A percentile compares a stretch with the other conserved stretches of the same genome.
Evolutionary conservation across 495 filamentous ascomycete species (phyloP).

Genomic region (Tuber calosporum): DNA sequence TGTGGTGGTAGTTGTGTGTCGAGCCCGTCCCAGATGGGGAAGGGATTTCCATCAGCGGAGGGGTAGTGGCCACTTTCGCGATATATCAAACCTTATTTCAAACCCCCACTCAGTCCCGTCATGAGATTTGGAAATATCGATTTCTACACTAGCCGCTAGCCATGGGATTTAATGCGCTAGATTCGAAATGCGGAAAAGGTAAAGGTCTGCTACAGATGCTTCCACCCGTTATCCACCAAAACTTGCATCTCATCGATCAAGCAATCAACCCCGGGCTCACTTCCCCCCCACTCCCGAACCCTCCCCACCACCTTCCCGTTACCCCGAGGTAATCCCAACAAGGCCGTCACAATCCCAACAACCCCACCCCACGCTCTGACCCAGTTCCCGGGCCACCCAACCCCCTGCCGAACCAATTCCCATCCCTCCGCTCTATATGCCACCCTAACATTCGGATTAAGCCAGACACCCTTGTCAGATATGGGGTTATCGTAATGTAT

Average conservation of each 20-base stretch:
- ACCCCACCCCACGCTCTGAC: slow-evolving; percentile 37
- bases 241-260: slow-evolving; percentile 83
- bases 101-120: no score
- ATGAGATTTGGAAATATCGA: background rate
- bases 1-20: no score
- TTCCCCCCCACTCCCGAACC: slow-evolving; percentile 35
- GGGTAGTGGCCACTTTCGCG: no score
- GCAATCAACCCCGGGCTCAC: slow-evolving; percentile 56
- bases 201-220: slow-evolving; percentile 53
- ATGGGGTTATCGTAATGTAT: slow-evolving; percentile 68
- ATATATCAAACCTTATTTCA: no score
- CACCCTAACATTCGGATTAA: slow-evolving; percentile 74
- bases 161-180: background rate
- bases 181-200: background rate
- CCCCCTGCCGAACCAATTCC: slow-evolving; percentile 46
- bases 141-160: background rate
- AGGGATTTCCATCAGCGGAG: no score
- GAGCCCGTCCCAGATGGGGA: no score
- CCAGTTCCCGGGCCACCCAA: slow-evolving; percentile 44
- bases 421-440: slow-evolving; percentile 59
- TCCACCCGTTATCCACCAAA: slow-evolving; percentile 65
- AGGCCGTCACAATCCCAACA: slow-evolving; percentile 5
- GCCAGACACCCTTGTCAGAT: slow-evolving; percentile 55
- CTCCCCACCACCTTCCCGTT: slow-evolving; percentile 38
- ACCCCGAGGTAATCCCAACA: slow-evolving; percentile 41